Evolutionary conservation across 768 basidiomycete species (phyloP).

Genomic region (Collybia sordida): DNA sequence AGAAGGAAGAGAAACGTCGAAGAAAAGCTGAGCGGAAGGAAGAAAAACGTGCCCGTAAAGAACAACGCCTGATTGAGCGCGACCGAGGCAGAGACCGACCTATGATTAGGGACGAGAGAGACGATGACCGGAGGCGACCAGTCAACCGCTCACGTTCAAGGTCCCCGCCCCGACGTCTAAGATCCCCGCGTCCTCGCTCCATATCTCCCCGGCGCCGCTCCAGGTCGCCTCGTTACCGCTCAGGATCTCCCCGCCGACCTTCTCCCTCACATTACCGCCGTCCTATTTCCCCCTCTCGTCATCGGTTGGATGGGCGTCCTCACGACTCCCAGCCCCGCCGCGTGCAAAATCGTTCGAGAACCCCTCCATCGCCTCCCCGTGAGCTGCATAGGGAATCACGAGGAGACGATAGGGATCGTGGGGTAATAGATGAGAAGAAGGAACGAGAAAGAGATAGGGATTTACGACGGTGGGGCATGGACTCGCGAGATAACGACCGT

Average conservation of each 20-base stretch:
- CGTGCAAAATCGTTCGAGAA: not conserved
- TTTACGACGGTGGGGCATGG: slow-evolving; percentile 48
- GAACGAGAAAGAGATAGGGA: slow-evolving; percentile 24
- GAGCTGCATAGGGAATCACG: slow-evolving; percentile 15
- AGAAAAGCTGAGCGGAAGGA: slow-evolving; percentile 59
- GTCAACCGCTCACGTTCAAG: slow-evolving; percentile 31
- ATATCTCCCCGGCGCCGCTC: slow-evolving; percentile 1
- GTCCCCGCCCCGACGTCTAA: slow-evolving; percentile 18
- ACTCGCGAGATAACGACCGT: slow-evolving; percentile 16
- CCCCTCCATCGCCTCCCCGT: not conserved
- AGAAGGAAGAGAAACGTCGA: slow-evolving; percentile 50
- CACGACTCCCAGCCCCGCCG: not conserved
- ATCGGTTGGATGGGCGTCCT: not conserved
- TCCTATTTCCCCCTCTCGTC: not conserved
- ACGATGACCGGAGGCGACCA: slow-evolving; percentile 20
- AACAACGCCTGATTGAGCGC: slow-evolving; percentile 33
- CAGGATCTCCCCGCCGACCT: not conserved
- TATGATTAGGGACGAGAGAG: slow-evolving; percentile 8
- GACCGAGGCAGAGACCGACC: slow-evolving; percentile 12
- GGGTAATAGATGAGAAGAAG: slow-evolving; percentile 19
- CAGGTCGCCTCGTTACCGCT: not conserved
- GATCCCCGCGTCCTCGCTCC: not conserved
- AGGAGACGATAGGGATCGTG: not conserved
- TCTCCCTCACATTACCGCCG: not conserved
- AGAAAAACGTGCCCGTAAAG: slow-evolving; percentile 57